Evolutionary conservation across 257 asterid species (phyloP).

Genomic region (Craterostigma plantagineum): DNA sequence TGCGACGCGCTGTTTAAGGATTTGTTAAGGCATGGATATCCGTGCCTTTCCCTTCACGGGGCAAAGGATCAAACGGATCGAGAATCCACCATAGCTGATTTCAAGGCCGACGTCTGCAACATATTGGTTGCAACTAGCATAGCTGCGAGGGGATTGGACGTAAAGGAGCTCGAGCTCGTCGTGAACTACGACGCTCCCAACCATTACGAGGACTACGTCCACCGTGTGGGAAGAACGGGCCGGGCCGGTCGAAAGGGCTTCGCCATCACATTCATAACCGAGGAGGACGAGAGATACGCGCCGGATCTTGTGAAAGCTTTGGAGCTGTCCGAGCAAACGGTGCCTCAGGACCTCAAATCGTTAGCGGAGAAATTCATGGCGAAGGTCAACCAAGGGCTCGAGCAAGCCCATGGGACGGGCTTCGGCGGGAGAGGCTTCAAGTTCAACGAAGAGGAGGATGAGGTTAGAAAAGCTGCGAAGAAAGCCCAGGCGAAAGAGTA

Average conservation of each 20-base stretch:
- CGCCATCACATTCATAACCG: conserved; percentile 67
- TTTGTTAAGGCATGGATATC: conserved; percentile 54
- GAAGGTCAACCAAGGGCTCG: conserved; percentile 82
- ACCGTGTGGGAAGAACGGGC: conserved; percentile 91
- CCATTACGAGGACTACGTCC: conserved; percentile 90
- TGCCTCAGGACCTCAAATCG: conserved; percentile 65
- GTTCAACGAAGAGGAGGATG: conserved; percentile 85
- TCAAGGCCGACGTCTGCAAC: conserved; percentile 63
- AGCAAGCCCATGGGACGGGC: conserved; percentile 81
- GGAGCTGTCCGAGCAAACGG: conserved; percentile 68
- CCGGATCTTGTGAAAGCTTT: conserved; percentile 76
- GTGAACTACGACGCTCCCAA: conserved; percentile 71
- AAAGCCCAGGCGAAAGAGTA: conserved; percentile 86
- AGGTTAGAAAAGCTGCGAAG: conserved; percentile 70
- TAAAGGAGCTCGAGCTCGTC: conserved; percentile 80
- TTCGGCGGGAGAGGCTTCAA: conserved; percentile 87
- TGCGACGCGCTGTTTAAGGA: conserved; percentile 68
- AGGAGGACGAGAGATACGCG: conserved; percentile 73
- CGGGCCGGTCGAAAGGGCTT: conserved; percentile 86
- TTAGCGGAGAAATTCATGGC: conserved; percentile 62
- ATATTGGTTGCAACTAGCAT: conserved; percentile 69
- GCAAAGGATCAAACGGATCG: conserved; percentile 91
- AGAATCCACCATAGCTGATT: conserved; percentile 72
- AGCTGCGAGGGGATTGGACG: conserved; percentile 90
- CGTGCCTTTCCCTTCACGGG: conserved; percentile 85